These are phyloP conservation scores for Pythium chondricola DNA, from an alignment of 352 stramenopile species.

Conservation along the genomic window DNA sequence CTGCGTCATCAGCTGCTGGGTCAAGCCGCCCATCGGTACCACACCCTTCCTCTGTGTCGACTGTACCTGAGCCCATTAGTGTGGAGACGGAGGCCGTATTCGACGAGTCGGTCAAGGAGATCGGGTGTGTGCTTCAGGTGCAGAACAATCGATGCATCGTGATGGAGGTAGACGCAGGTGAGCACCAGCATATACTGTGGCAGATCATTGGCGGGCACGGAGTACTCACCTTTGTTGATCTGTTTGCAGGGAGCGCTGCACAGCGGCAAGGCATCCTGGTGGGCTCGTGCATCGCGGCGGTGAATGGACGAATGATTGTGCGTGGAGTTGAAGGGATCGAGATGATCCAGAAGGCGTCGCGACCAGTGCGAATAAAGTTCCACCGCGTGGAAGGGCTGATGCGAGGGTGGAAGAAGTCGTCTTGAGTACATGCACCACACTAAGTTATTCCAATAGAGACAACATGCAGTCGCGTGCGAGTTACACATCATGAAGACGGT, in stretches of 20 bases:
- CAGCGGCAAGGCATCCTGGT: slow-evolving; percentile 54
- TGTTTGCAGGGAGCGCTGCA: slow-evolving; percentile 38
- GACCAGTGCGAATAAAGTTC: slow-evolving; percentile 58
- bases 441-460: neutral
- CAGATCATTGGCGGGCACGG: too few species aligned
- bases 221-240: too few species aligned
- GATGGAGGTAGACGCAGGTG: slow-evolving; percentile 42
- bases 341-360: slow-evolving; percentile 41
- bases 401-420: slow-evolving; percentile 41
- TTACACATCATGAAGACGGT: slow-evolving; percentile 36
- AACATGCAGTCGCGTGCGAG: neutral
- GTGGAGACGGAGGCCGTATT: slow-evolving; percentile 55
- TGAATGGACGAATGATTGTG: slow-evolving; percentile 52
- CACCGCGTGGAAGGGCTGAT: slow-evolving; percentile 77
- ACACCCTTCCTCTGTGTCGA: slow-evolving; percentile 29
- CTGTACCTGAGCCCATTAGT: slow-evolving; percentile 49
- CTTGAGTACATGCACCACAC: neutral
- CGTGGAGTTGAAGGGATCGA: slow-evolving; percentile 42
- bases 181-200: too few species aligned
- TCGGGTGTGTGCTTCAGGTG: slow-evolving; percentile 51
- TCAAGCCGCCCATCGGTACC: neutral
- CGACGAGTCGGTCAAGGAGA: slow-evolving; percentile 31
- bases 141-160: slow-evolving; percentile 58
- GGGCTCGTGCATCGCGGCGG: slow-evolving; percentile 52
- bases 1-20: neutral